phyloP scores from a whole-genome alignment of 306 rosid species.

The Alnus rubra region DNA sequence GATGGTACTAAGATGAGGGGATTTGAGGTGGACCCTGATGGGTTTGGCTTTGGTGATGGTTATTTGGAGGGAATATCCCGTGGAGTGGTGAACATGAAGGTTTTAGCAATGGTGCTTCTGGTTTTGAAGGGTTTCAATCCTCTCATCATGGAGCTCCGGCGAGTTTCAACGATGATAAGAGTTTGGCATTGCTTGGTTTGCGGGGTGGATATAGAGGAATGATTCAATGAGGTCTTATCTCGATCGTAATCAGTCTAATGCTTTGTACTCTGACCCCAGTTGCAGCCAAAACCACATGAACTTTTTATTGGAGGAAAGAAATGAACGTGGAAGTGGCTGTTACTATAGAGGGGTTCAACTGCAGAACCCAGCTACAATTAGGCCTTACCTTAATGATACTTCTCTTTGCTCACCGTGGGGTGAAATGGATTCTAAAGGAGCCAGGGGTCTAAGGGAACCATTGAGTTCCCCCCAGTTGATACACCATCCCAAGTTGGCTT shows the following conservation, averaged over 20 bases:
- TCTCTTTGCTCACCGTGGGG: conserved; percentile 22
- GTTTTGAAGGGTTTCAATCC: conserved; percentile 23
- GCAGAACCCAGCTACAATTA: conserved; percentile 22
- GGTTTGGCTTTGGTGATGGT: conserved; percentile 22
- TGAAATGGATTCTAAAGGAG: conserved; percentile 28
- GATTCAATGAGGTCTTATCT: conserved; percentile 31
- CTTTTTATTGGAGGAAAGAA: conserved; percentile 25
- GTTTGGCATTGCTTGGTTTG: conserved; percentile 18
- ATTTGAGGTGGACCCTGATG: conserved; percentile 14
- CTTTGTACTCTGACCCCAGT: conserved; percentile 26
- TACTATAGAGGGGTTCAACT: conserved; percentile 23
- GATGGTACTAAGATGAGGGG: conserved; percentile 28
- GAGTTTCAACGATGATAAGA: conserved; percentile 13
- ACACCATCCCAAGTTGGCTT: conserved; percentile 15
- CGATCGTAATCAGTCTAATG: conserved; percentile 25
- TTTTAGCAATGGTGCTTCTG: conserved; percentile 13
- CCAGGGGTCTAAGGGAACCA: conserved; percentile 23
- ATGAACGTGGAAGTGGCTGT: conserved; percentile 21
- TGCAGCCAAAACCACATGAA: conserved; percentile 28
- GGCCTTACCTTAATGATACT: conserved; percentile 28
- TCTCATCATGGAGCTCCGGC: conserved; percentile 23
- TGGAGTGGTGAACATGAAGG: conserved; percentile 26
- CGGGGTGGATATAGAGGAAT: conserved; percentile 18
- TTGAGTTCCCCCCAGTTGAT: conserved; percentile 31
- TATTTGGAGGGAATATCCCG: conserved; percentile 29